phyloP scores from a whole-genome alignment of 2,329 filamentous ascomycete genomes.

The Didymella lethalis region DNA sequence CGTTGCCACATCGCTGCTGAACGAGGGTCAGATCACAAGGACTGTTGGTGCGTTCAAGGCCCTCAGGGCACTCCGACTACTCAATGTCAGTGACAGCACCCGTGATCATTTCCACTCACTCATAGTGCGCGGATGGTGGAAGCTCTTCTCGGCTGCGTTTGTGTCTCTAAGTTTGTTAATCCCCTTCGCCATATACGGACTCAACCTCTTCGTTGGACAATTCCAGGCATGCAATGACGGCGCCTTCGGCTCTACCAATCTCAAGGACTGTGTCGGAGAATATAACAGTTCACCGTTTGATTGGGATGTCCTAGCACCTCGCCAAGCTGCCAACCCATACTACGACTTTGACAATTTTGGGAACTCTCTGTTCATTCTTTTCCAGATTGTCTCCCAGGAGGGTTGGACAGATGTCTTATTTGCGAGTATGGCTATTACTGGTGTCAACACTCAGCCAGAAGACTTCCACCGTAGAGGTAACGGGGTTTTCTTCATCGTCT shows the following conservation, averaged over 20 bases:
- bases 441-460: conserved; percentile 74
- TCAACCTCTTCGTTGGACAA: conserved; percentile 90
- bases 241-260: conserved; percentile 61
- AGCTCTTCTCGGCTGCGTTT: conserved; percentile 88
- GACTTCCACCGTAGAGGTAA: conserved; percentile 78
- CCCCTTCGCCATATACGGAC: conserved; percentile 93
- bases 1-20: conserved; percentile 80
- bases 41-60: conserved; percentile 98
- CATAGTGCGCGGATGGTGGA: conserved; percentile 92
- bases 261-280: conserved; percentile 84
- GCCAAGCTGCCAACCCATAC: conserved; percentile 80
- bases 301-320: conserved; percentile 85
- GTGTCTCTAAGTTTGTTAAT: conserved; percentile 94
- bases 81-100: conserved; percentile 96
- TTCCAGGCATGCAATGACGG: conserved; percentile 82
- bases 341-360: conserved; percentile 96
- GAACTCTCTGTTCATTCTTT: conserved; percentile 92
- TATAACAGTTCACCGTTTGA: conserved; percentile 78
- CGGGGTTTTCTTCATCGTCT: conserved; percentile 91
- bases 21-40: conserved; percentile 84
- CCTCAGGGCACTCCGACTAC: conserved; percentile 83
- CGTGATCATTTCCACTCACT: conserved; percentile 96
- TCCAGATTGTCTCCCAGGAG: conserved; percentile 98
- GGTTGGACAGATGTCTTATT: conserved; percentile 97
- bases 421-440: conserved; percentile 81